Percentiles rank a stretch among this genome's conserved stretches.
Conservation (phyloP, 139 green algal genomes). For the Asterochloris sp. region DNA sequence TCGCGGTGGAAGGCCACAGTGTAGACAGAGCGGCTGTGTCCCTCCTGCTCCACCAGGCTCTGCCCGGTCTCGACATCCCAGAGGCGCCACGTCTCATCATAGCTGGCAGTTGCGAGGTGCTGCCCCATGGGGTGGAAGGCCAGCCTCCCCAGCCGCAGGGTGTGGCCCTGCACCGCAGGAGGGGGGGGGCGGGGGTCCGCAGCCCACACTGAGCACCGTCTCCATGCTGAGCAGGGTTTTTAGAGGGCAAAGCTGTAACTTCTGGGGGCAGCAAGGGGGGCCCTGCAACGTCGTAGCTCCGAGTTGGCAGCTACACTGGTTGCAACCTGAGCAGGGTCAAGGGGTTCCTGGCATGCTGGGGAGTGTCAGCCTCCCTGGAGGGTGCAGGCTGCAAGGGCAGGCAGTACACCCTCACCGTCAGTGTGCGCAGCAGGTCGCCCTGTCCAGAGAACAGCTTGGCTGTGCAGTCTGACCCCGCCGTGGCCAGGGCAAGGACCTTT, state of each 20-base stretch:
- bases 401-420: background rate
- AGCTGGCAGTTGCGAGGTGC: conserved; percentile 83
- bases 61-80: conserved; percentile 86
- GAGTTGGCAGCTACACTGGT: too few species aligned
- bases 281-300: too few species aligned
- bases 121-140: conserved; percentile 88
- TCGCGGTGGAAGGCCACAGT: conserved; percentile 88
- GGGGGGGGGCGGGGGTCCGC: background rate
- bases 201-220: background rate
- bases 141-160: conserved; percentile 73
- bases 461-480: conserved; percentile 67
- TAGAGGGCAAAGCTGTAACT: too few species aligned
- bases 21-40: conserved; percentile 91
- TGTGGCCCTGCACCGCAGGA: conserved; percentile 71
- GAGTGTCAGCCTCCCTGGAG: too few species aligned
- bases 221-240: too few species aligned
- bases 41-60: conserved; percentile 94
- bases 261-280: too few species aligned
- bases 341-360: too few species aligned
- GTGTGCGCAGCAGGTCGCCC: conserved; percentile 21
- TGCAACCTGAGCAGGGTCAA: too few species aligned
- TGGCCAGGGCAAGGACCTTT: conserved; percentile 38
- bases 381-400: too few species aligned
- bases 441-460: conserved; percentile 47
- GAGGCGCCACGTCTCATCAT: conserved; percentile 94